A percentile compares a stretch with the other conserved stretches of the same genome.
Conservation (phyloP, 106 monocot genomes). For the Gastrodia elata region DNA sequence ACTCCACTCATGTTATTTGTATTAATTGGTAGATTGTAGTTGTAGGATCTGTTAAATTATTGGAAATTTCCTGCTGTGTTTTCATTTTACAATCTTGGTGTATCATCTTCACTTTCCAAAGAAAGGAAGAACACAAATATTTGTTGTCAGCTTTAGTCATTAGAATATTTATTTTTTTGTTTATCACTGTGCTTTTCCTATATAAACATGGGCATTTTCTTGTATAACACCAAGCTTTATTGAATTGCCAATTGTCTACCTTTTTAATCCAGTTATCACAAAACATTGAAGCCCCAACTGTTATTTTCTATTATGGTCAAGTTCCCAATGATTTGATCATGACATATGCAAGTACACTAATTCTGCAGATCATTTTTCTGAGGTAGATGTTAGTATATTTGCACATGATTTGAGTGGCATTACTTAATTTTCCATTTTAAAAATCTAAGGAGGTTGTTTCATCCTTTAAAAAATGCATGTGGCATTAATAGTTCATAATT, state of each 20-base stretch:
- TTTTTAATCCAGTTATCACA: no score
- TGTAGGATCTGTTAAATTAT: neutral
- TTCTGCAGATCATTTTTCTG: no score
- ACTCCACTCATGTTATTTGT: neutral
- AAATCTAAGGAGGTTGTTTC: neutral
- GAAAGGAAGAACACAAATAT: constrained; percentile 1
- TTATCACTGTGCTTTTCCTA: neutral
- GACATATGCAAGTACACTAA: no score
- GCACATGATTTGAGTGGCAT: no score
- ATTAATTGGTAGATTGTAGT: neutral
- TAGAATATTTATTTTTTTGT: neutral
- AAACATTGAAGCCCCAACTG: no score
- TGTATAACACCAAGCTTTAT: no score
- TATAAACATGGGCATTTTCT: no score
- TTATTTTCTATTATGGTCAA: no score
- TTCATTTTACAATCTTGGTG: neutral
- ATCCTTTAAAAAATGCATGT: neutral
- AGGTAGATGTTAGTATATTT: no score
- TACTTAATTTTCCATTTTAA: neutral
- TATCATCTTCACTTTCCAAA: neutral
- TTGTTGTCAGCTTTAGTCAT: neutral
- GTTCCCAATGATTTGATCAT: no score
- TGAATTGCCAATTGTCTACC: no score
- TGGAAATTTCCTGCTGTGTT: neutral
- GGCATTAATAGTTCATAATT: neutral